Evolutionary conservation across 768 basidiomycete genomes (phyloP).

Genomic region (Tulasnella sp.): DNA sequence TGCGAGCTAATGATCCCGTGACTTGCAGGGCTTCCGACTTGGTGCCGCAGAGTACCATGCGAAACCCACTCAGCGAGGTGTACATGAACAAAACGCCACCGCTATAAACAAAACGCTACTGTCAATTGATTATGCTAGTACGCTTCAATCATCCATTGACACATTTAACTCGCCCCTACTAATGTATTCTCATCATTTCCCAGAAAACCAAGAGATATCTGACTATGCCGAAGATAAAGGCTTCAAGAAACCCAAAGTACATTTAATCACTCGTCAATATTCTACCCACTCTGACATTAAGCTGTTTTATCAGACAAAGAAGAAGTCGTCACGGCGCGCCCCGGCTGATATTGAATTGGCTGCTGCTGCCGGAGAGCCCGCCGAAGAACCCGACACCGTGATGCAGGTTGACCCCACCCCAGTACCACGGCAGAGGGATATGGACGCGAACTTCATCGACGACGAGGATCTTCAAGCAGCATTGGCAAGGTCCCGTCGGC

Average conservation of each 20-base stretch:
- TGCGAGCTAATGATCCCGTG: constrained; percentile 1
- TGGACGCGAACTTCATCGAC: constrained; percentile 87
- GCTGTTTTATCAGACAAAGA: constrained; percentile 58
- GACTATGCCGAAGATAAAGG: constrained; percentile 87
- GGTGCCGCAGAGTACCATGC: constrained; percentile 46
- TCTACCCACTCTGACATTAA: constrained; percentile 1
- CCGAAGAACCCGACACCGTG: constrained; percentile 31
- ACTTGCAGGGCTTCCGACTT: constrained; percentile 68
- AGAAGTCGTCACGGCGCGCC: constrained; percentile 60
- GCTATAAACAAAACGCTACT: constrained; percentile 71
- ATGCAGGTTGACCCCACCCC: constrained; percentile 80
- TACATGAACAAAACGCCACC: constrained; percentile 42
- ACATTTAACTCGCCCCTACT: not conserved
- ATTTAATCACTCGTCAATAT: constrained; percentile 16
- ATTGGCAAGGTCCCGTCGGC: constrained; percentile 73
- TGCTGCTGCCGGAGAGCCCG: constrained; percentile 26
- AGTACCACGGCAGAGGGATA: constrained; percentile 46
- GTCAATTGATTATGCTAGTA: constrained; percentile 84
- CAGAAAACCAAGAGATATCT: constrained; percentile 75
- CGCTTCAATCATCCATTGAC: constrained; percentile 27
- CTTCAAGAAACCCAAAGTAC: constrained; percentile 89
- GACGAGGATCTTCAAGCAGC: constrained; percentile 97
- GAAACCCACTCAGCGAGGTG: constrained; percentile 34
- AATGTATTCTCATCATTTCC: constrained; percentile 20
- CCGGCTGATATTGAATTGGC: constrained; percentile 39